phyloP scores from a whole-genome alignment of 2,329 filamentous ascomycete genomes.

The Golovinomyces cichoracearum region DNA sequence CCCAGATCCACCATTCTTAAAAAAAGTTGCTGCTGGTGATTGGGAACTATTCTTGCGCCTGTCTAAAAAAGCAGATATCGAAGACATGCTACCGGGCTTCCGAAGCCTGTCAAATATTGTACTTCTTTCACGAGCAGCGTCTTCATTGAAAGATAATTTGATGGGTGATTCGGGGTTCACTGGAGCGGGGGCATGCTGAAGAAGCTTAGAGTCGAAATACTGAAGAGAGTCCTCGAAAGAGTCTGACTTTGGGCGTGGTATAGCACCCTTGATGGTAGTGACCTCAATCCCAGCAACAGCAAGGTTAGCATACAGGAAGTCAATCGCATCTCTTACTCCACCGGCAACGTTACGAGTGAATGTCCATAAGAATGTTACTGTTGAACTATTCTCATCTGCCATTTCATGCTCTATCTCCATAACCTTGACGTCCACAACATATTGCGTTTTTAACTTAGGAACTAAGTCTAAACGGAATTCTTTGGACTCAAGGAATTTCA shows the following conservation, averaged over 20 bases:
- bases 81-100: constrained; percentile 83
- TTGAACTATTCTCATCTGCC: constrained; percentile 30
- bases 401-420: constrained; percentile 34
- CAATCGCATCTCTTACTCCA: constrained; percentile 81
- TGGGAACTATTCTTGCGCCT: constrained; percentile 83
- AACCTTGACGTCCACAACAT: constrained; percentile 67
- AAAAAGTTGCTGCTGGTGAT: constrained; percentile 57
- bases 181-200: constrained; percentile 69
- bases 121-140: constrained; percentile 51
- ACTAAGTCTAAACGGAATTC: constrained; percentile 61
- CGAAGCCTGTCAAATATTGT: constrained; percentile 76
- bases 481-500: constrained; percentile 55
- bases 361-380: constrained; percentile 41
- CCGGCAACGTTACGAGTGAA: constrained; percentile 96
- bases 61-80: constrained; percentile 85
- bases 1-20: constrained; percentile 58
- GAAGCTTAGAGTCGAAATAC: constrained; percentile 87
- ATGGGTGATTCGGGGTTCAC: constrained; percentile 70
- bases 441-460: constrained; percentile 65
- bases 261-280: constrained; percentile 70
- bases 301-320: constrained; percentile 68
- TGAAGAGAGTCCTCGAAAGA: constrained; percentile 93
- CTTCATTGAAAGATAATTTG: constrained; percentile 59
- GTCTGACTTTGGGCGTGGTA: constrained; percentile 92
- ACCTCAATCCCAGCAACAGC: constrained; percentile 74